Evolutionary conservation across 2,329 filamentous ascomycete genomes (phyloP).

Genomic region (Colletotrichum lupini): DNA sequence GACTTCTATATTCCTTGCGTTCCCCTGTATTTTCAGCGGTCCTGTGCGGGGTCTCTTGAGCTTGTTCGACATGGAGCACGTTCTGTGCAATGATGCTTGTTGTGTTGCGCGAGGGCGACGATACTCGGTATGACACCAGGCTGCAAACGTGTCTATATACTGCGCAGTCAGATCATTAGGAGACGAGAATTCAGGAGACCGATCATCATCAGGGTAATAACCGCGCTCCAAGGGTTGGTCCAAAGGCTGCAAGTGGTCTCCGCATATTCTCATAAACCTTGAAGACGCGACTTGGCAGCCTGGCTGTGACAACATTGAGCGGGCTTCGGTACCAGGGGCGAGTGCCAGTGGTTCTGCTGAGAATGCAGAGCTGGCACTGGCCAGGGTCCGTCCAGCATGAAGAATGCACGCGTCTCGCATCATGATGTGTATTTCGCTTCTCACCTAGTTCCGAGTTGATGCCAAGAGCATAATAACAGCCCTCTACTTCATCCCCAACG

Average conservation of each 20-base stretch:
- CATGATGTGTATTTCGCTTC: slow-evolving; percentile 2
- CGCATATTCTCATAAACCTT: neutral
- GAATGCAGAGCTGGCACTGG: neutral
- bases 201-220: slow-evolving; percentile 1
- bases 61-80: slow-evolving; percentile 15
- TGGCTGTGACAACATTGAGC: slow-evolving; percentile 12
- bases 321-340: slow-evolving; percentile 1
- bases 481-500: neutral
- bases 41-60: slow-evolving; percentile 1
- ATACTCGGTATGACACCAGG: neutral
- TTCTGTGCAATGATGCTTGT: neutral
- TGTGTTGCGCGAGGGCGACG: neutral
- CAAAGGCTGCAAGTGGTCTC: neutral
- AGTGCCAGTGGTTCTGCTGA: neutral
- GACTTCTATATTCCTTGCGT: neutral
- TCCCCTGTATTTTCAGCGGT: neutral
- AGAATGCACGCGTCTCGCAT: slow-evolving; percentile 5
- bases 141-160: neutral
- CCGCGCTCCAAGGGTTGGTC: slow-evolving; percentile 1
- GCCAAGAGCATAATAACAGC: neutral
- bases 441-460: neutral
- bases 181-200: neutral
- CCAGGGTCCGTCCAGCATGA: neutral
- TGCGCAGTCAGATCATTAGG: neutral
- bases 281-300: slow-evolving; percentile 5